Evolutionary conservation across 768 basidiomycete genomes (phyloP), one percentile per base, ranked within the genome.

Genomic region (Russula brevipes): DNA sequence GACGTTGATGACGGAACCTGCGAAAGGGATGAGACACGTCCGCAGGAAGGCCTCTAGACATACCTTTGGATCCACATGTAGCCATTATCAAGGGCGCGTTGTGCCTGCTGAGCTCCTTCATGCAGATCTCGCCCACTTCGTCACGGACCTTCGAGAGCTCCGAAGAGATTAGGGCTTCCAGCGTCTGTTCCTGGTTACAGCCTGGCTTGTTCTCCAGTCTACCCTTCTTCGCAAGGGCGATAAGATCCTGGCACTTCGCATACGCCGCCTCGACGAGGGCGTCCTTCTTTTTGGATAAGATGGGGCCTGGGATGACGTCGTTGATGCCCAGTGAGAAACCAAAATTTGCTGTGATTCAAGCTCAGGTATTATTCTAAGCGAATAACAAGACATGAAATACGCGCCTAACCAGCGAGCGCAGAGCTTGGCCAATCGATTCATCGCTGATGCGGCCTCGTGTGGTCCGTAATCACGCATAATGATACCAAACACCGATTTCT

Each of bases 41-140:
- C 39, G 38, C 57, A 31, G 14, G 9, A 54, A 35, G 7, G 42
- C 33, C 59, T 49, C 19, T 41, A 47, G 19, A 44, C 24, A 42
- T 24, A 91, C 96, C 97, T 82, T 98, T 98, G 5, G 97, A 98
- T 73, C 96, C 96, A 77, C 95, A 98, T 45, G 94, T 97, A 55
- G 97, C 96, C 97, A 98, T 98, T 77, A 98, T 96, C 3, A 97
- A 78, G 2, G 97, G 94, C 2, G 97, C 94, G 71, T 98, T 99
- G 73, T 96, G 92, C 55, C 93, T 83, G 71, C 93, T 96, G n/a
- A 99, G 82, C 72, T 99, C 97, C 71, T 84, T 87, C 94, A 99
- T 96, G 76, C 97, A 99, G 62, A 95, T 94, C 69, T 97, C 89
- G 65, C 97, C 97, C 33, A 97, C 94, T 59, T 90, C 88, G 71